These are phyloP conservation scores for Calonectria montana DNA, from an alignment of 2,329 filamentous ascomycete species.

Conservation along the genomic window DNA sequence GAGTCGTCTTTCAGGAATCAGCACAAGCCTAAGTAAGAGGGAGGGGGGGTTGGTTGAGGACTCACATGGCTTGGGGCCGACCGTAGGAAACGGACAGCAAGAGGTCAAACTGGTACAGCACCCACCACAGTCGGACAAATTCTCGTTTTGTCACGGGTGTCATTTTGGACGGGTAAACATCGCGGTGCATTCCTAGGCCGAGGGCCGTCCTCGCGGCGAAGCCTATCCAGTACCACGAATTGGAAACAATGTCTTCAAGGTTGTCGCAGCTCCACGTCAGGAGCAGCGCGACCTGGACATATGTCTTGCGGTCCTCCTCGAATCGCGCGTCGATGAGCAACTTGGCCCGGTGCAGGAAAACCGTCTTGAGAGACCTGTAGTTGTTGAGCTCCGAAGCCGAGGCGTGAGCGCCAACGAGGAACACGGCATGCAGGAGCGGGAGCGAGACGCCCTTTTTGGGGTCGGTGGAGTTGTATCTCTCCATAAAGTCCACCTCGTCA, in stretches of 20 bases:
- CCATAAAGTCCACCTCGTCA: conserved; percentile 63
- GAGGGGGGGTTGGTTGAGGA: neutral
- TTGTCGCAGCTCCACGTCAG: conserved; percentile 67
- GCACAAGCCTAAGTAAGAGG: neutral
- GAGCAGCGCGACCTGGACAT: conserved; percentile 66
- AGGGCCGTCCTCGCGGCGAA: conserved; percentile 63
- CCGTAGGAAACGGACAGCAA: conserved; percentile 56
- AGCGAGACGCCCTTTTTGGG: conserved; percentile 57
- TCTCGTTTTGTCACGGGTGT: conserved; percentile 46
- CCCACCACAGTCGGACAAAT: conserved; percentile 55
- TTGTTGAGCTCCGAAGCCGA: conserved; percentile 54
- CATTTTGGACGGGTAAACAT: conserved; percentile 45
- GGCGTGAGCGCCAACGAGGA: conserved; percentile 64
- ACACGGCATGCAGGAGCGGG: conserved; percentile 60
- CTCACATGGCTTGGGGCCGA: conserved; percentile 61
- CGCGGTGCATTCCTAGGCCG: conserved; percentile 64
- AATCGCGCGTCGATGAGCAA: conserved; percentile 64
- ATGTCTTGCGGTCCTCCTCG: conserved; percentile 63
- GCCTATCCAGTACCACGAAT: conserved; percentile 65
- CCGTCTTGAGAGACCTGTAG: conserved; percentile 52
- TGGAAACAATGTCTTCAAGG: conserved; percentile 65
- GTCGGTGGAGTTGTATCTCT: conserved; percentile 59
- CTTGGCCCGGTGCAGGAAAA: conserved; percentile 65
- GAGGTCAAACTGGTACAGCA: conserved; percentile 53
- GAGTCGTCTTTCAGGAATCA: conserved; percentile 47